Base-by-base conservation (phyloP, 2,329 filamentous ascomycete genomes). In the Plectosphaerella cucumerina region DNA sequence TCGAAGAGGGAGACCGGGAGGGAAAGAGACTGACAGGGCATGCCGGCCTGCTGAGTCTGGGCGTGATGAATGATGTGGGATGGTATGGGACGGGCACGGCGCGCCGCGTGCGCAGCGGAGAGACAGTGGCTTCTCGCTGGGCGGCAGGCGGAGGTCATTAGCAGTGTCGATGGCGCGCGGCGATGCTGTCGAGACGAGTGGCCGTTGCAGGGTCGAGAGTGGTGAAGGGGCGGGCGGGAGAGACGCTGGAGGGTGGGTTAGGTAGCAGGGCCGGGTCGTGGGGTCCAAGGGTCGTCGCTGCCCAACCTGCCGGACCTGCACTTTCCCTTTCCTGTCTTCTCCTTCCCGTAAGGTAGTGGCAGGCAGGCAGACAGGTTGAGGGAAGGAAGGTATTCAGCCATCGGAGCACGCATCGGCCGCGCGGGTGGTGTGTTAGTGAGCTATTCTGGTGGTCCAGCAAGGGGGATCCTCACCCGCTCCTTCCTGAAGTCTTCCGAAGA, bases 121-220 rank as follows among this genome's bases (percentile, higher is more conserved):
- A 56, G 49, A 56, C 49, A 54, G 52, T 54, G 53, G 53, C 53
- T 55, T 47, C 39, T 49, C 41, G 51, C 42, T 18, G 52, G 52
- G 17, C 50, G 53, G 41, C 37, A 34, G 10, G 39, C n/a, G 39
- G 10, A 42, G 39, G 39, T 20, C 39, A 42, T 42, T 42, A 21
- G 39, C n/a, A 18, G 39, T 37, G 39, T 20, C 39, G 18, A 18
- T 42, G 39, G 39, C 39, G 39, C n/a, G 17, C 17, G n/a, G 18
- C n/a, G 18, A 20, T 17, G 39, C n/a, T 21, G 39, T 42, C 12
- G 39, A 20, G 18, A 42, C 8, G 39, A 42, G 39, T 18, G 35
- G 35, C 8, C 35, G 8, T 37, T 37, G 35, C 35, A 37, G 35
- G 35, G 35, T 37, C 14, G 35, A 37, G 35, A 37, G 26, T 10